Percentiles rank a stretch among this genome's conserved stretches.
Conservation (phyloP, 305 asterid species). For the Fraxinus angustifolia region DNA sequence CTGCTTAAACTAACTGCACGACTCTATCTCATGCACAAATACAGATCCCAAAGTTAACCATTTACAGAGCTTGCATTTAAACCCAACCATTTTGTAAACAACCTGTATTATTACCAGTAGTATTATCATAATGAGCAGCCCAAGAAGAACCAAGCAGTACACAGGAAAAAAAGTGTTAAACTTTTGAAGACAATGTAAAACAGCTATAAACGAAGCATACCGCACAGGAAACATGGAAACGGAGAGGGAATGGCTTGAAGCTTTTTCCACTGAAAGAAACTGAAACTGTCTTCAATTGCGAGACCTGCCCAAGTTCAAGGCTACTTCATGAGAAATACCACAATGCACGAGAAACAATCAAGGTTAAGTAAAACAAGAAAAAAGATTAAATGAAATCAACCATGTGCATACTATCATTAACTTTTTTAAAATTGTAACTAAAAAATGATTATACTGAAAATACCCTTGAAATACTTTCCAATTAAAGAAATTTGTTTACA, state of each 20-base stretch:
- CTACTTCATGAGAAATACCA: background rate
- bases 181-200: background rate
- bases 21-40: background rate
- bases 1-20: background rate
- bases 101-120: background rate
- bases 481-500: background rate
- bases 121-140: background rate
- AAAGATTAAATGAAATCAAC: background rate
- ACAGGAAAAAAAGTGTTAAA: background rate
- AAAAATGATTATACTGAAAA: background rate
- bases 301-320: conserved; percentile 39
- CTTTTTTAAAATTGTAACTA: background rate
- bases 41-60: background rate
- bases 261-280: conserved; percentile 52
- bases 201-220: conserved; percentile 36
- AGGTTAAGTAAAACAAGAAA: background rate
- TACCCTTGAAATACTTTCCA: background rate
- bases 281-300: conserved; percentile 45
- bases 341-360: conserved; percentile 6
- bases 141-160: background rate
- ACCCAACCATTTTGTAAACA: background rate
- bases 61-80: background rate
- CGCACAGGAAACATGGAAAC: conserved; percentile 63
- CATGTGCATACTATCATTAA: background rate
- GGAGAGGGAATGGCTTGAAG: conserved; percentile 44